Evolutionary conservation across 352 stramenopile species (phyloP), one percentile per base, ranked within the genome.

Genomic region (Peronospora belbahrii): DNA sequence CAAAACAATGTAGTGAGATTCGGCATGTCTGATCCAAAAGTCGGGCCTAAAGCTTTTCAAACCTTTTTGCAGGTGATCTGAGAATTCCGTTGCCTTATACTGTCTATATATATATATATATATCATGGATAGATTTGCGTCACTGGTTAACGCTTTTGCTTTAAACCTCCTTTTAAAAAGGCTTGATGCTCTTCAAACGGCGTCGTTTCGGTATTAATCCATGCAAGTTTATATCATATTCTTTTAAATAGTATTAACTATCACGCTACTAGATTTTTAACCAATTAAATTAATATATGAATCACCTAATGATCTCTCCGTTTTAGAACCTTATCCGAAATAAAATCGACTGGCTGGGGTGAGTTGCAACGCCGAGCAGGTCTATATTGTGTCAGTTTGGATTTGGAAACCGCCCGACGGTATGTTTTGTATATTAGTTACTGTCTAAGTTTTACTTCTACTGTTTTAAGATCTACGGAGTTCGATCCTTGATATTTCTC

Each of bases 391-490:
- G 46, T 47, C 69, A 84, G 70, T 87, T 85, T 85, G 75, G 75
- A 85, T 83, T 88, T 83, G 75, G 73, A 79, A 84, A 74, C 75
- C 69, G 34, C 63, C 62, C 74, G 70, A 79, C 73, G 75, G 75
- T 88, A 88, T 88, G 75, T 85, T 30, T n/a, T n/a, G n/a, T n/a
- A n/a, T n/a, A n/a, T n/a, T n/a, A n/a, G n/a, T n/a, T n/a, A n/a
- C n/a, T n/a, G n/a, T n/a, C n/a, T n/a, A n/a, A n/a, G n/a, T n/a
- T n/a, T n/a, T n/a, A n/a, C n/a, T 25, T 23, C 37, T 24, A 7
- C 10, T 30, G 1, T 19, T n/a, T 17, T 24, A 43, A 48, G 31
- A 43, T 50, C 55, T 65, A 33, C 55, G 59, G 56, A 69, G 63
- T 51, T 41, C 55, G 63, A 59, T 70, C 52, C 50, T 56, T 40